Evolutionary conservation across 306 rosid genomes (phyloP).

Genomic region (Alnus rubra): DNA sequence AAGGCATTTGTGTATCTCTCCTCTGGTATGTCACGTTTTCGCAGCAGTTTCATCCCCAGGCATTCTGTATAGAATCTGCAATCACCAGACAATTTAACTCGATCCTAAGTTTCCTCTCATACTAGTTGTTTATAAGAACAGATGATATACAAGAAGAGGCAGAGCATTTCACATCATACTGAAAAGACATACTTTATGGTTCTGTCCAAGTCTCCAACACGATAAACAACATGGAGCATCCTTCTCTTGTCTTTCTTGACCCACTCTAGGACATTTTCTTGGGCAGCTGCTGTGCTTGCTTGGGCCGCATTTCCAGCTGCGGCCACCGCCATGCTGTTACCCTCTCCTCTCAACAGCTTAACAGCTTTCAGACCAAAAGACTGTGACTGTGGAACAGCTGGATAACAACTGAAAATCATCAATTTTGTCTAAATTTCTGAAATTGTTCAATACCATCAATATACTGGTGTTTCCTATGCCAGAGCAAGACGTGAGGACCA

Average conservation of each 20-base stretch:
- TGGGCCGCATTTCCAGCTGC: conserved; percentile 49
- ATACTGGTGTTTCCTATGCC: neutral
- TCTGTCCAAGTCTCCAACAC: conserved; percentile 84
- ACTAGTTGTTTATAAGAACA: neutral
- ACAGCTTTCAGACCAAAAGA: conserved; percentile 54
- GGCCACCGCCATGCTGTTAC: conserved; percentile 34
- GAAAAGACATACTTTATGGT: conserved; percentile 71
- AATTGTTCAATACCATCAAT: conserved; percentile 9
- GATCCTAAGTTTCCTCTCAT: neutral
- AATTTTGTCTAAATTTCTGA: conserved; percentile 3
- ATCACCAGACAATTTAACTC: conserved; percentile 27
- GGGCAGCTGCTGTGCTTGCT: conserved; percentile 52
- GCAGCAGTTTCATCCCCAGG: conserved; percentile 81
- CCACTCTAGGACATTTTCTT: conserved; percentile 78
- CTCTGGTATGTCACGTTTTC: conserved; percentile 82
- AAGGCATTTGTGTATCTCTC: conserved; percentile 80
- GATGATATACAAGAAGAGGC: neutral
- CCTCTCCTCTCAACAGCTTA: conserved; percentile 54
- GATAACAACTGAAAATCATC: conserved; percentile 32
- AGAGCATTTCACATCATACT: neutral
- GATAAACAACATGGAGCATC: conserved; percentile 83
- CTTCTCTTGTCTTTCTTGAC: conserved; percentile 69
- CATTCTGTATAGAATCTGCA: conserved; percentile 86
- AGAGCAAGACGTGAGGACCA: neutral
- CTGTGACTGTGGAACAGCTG: conserved; percentile 54